These are phyloP conservation scores for Irpex rosettiformis DNA, from an alignment of 1,284 basidiomycete genomes.

Conservation along the genomic window DNA sequence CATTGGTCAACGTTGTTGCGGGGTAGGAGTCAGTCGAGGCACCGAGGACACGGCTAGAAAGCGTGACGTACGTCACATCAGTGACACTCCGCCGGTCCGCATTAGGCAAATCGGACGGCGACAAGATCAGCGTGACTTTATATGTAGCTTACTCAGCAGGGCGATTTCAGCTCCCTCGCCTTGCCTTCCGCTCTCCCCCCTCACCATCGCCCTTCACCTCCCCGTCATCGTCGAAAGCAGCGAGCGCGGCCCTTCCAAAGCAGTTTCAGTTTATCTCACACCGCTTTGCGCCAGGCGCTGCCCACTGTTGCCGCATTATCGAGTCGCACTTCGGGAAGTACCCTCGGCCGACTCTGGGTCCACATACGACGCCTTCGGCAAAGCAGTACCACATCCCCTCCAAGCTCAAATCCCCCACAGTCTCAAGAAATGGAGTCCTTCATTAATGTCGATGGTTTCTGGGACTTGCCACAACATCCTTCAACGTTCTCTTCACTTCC, in stretches of 20 bases:
- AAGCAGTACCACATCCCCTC: neutral
- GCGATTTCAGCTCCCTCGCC: conserved; percentile 1
- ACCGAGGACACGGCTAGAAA: neutral
- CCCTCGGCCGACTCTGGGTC: neutral
- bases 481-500: conserved; percentile 59
- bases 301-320: neutral
- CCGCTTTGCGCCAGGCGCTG: neutral
- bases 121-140: conserved; percentile 4
- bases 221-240: conserved; percentile 3
- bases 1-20: neutral
- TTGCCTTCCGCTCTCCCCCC: conserved; percentile 6
- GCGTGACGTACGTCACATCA: neutral
- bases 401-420: neutral
- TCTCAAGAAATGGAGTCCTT: conserved; percentile 32
- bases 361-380: neutral
- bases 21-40: neutral
- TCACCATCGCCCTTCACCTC: neutral
- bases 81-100: neutral
- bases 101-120: neutral
- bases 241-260: neutral
- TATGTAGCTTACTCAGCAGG: neutral
- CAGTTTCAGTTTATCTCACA: neutral
- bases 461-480: conserved; percentile 63
- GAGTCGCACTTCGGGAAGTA: neutral
- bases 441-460: conserved; percentile 42